A percentile compares a stretch with the other conserved stretches of the same genome.
These are phyloP conservation scores for Lepidium africanum DNA, from an alignment of 345 rosid species.

Conservation along the genomic window DNA sequence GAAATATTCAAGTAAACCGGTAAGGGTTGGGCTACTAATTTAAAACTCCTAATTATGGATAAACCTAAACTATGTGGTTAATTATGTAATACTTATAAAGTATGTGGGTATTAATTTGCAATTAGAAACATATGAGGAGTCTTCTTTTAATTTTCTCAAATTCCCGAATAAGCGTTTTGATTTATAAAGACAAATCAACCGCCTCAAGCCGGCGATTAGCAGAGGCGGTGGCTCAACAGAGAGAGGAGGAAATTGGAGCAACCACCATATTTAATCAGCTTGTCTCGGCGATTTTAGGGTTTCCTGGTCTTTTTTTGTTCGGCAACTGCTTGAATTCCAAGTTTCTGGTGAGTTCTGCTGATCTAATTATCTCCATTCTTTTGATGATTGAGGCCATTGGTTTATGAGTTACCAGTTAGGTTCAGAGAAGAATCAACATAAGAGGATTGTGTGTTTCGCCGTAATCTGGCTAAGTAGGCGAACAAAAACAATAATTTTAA, in stretches of 20 bases:
- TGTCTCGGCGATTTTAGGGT: background rate
- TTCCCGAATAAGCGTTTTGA: background rate
- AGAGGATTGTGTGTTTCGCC: background rate
- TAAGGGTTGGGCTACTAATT: background rate
- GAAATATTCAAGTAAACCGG: background rate
- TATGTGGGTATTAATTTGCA: background rate
- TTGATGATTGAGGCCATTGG: background rate
- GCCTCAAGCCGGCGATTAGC: slow-evolving; percentile 10
- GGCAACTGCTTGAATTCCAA: background rate
- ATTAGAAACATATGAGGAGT: background rate
- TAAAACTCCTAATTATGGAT: background rate
- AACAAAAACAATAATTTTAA: background rate
- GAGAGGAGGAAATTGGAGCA: background rate
- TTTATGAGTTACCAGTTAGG: background rate
- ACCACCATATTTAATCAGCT: too few species aligned
- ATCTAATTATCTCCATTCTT: background rate
- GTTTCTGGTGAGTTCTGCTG: slow-evolving; percentile 7
- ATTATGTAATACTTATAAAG: background rate
- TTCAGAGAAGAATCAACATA: background rate
- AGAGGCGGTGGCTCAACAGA: slow-evolving; percentile 5
- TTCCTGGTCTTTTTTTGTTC: background rate
- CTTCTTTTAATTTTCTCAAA: background rate
- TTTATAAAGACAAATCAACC: background rate
- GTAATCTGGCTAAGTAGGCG: background rate
- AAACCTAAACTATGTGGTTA: background rate